Percentiles rank a stretch among this genome's conserved stretches.
These are phyloP conservation scores for Apiotrichum brassicae DNA, from an alignment of 1,284 basidiomycete genomes.

Conservation along the genomic window DNA sequence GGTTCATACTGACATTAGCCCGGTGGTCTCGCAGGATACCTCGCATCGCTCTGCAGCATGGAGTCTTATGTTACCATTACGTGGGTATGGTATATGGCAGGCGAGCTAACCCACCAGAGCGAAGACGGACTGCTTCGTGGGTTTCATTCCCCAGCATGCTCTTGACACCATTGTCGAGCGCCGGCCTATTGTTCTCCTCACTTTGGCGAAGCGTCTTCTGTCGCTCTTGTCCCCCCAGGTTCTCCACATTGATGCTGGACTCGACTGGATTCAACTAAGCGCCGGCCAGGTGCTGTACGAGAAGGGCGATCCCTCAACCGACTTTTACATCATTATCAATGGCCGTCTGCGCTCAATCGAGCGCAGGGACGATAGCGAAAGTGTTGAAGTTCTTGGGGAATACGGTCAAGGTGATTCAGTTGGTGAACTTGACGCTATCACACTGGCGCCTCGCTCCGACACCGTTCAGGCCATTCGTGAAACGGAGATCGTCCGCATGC, in stretches of 20 bases:
- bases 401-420: constrained; percentile 77
- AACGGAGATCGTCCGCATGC: constrained; percentile 96
- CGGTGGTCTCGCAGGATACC: constrained; percentile 96
- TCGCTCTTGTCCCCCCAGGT: constrained; percentile 91
- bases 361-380: constrained; percentile 54
- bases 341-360: constrained; percentile 80
- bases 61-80: constrained; percentile 90
- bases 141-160: constrained; percentile 81
- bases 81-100: constrained; percentile 14
- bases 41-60: constrained; percentile 86
- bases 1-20: constrained; percentile 54
- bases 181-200: constrained; percentile 88
- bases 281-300: constrained; percentile 75
- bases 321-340: constrained; percentile 98
- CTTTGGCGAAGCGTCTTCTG: constrained; percentile 90
- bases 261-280: constrained; percentile 97
- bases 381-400: constrained; percentile 77
- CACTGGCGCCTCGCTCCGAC: constrained; percentile 74
- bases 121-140: constrained; percentile 95
- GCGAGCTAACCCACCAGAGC: constrained; percentile 52
- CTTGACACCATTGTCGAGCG: constrained; percentile 87
- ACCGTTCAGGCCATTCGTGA: constrained; percentile 98
- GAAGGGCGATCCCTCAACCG: constrained; percentile 80
- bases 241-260: constrained; percentile 89
- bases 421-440: constrained; percentile 92